Evolutionary conservation across 441 rosid genomes (phyloP).

Genomic region (Eugenia klotzschiana): DNA sequence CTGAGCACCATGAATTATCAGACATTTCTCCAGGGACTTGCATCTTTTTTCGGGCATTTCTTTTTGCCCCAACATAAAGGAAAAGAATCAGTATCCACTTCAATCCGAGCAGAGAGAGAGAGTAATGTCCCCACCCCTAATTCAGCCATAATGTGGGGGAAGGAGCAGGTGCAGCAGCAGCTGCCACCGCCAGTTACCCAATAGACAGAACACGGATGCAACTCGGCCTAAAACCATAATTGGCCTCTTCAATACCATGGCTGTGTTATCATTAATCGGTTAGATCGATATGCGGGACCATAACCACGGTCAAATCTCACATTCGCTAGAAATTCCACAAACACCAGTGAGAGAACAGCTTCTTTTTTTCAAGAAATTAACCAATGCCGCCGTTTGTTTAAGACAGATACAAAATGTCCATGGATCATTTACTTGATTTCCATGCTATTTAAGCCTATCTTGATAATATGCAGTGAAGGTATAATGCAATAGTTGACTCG

Average conservation of each 20-base stretch:
- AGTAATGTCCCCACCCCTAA: not conserved
- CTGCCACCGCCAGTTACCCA: not conserved
- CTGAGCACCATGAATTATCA: not conserved
- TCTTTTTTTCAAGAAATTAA: not conserved
- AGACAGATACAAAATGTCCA: not conserved
- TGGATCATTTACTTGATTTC: not conserved
- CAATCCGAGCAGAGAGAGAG: too few species aligned
- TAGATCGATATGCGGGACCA: not conserved
- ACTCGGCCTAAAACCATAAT: not conserved
- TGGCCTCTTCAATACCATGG: not conserved
- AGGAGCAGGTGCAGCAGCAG: not conserved
- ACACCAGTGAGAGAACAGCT: not conserved
- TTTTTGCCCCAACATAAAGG: not conserved
- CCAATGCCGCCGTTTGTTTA: not conserved
- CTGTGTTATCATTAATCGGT: not conserved
- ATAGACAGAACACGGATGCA: not conserved
- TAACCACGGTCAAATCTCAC: not conserved
- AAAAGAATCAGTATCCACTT: not conserved
- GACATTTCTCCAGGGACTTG: not conserved
- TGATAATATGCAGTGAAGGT: not conserved
- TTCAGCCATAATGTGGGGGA: not conserved
- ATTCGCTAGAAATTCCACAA: not conserved
- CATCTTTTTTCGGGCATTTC: not conserved
- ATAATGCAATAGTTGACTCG: not conserved
- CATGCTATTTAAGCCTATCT: not conserved